Evolutionary conservation across 1,284 basidiomycete species (phyloP), one percentile per base, ranked within the genome.

Genomic region (Hortiboletus rubellus): DNA sequence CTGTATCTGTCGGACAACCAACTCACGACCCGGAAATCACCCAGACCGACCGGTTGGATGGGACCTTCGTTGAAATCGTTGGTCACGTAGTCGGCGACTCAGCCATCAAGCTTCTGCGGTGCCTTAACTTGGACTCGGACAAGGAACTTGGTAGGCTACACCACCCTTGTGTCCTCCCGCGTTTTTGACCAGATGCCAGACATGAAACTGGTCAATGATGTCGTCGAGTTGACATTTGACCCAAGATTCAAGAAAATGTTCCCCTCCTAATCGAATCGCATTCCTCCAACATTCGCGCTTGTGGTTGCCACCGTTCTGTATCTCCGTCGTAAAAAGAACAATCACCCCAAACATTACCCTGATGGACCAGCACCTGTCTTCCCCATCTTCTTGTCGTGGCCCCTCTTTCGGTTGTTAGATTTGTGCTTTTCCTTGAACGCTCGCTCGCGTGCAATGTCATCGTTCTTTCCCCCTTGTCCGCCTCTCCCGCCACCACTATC

Each of bases 311-410:
- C 17, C 27, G 27, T 27, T 33, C 12, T 41, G 36, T 49, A 46
- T 54, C n/a, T 30, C 31, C 10, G 38, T 49, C 47, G 40, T 52
- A 17, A 53, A 27, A 53, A 65, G 53, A 47, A 42, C 5, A 50
- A 12, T 30, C 8, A 30, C 34, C 38, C 37, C 7, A 27, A 34
- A 14, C n/a, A 38, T 38, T 49, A 72, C 36, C 40, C 43, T 7
- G 69, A 66, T 46, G 66, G 64, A 67, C 78, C 54, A 38, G 27
- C 59, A 22, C 81, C 85, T 48, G 71, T 79, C 58, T 77, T 78
- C 1, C 82, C 79, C 85, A 91, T 83, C 74, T 92, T 92, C 72
- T 86, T 89, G 66, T 91, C 89, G 62, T 88, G 86, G 1, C 86
- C 89, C 48, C 85, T 73, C 68, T 86, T 89, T 24, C 89, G 77